Percentiles rank a stretch among this genome's conserved stretches.
phyloP scores from a whole-genome alignment of 2,329 filamentous ascomycete species.

The Orbilia javanica region DNA sequence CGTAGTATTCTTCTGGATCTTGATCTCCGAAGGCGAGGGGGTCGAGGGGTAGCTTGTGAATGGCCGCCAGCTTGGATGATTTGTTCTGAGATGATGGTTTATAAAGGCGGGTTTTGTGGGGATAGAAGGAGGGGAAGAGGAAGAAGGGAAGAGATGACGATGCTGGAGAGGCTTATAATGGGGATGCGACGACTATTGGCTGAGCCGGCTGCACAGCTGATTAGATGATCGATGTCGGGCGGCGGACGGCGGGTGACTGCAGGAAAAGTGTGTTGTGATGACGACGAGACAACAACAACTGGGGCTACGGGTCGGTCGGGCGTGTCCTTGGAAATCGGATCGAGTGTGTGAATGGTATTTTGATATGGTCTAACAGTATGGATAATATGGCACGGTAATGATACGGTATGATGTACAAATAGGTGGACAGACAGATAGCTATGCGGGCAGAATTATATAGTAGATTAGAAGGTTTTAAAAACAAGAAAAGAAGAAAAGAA shows the following conservation, averaged over 20 bases:
- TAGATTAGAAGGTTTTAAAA: too few relatives aligned
- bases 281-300: slow-evolving; percentile 8
- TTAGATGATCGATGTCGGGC: background rate
- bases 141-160: background rate
- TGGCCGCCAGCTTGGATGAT: slow-evolving; percentile 45
- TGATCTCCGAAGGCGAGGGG: slow-evolving; percentile 52
- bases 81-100: background rate
- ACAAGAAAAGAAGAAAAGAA: background rate
- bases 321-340: background rate
- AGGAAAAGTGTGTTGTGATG: slow-evolving; percentile 39
- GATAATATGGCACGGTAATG: too few relatives aligned
- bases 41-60: slow-evolving; percentile 38
- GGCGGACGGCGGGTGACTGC: background rate
- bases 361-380: too few relatives aligned
- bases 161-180: background rate
- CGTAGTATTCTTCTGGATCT: slow-evolving; percentile 36
- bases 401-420: too few relatives aligned
- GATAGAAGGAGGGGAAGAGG: background rate
- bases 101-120: background rate
- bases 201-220: background rate
- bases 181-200: background rate
- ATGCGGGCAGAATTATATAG: too few relatives aligned
- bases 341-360: background rate
- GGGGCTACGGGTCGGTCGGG: slow-evolving; percentile 15
- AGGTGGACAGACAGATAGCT: background rate